Base-by-base conservation (phyloP, 2,329 filamentous ascomycete genomes). In the Exophiala alcalophila region DNA sequence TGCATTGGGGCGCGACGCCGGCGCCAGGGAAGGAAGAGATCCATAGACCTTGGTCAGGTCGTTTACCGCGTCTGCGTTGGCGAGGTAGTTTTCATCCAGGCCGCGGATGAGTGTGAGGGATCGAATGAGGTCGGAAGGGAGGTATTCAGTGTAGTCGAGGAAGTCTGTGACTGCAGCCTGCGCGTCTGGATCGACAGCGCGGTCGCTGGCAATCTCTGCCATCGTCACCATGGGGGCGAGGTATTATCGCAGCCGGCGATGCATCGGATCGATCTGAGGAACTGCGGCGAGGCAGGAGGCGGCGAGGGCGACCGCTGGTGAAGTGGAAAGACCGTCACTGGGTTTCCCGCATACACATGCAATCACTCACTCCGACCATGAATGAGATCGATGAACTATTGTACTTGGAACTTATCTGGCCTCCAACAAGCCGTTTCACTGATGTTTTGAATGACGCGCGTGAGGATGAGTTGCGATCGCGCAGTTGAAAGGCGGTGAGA, bases 81-180 rank as follows among this genome's bases (percentile, higher is more conserved):
- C 60, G 6, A 69, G 50, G 45, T 71, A 71, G 28, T 64, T 64
- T 47, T 70, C 63, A 44, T 71, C 69, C 38, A 72, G 61, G 44
- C 66, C 65, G 50, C 71, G 69, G 56, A 83, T 80, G 44, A 83
- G 68, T 37, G 74, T 78, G 40, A 83, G 65, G 50, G 79, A 81
- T 56, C 80, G 78, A 45, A 75, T 71, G 16, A 83, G 67, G 59
- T 83, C 79, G 7, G 79, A 77, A 23, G 80, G 80, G 44, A 81
- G 80, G 68, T 80, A 81, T 64, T 83, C 80, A 50, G 80, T 83
- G 64, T 83, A 83, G 61, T 82, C 78, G 45, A 82, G 75, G 61
- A 80, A 83, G 61, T 83, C 80, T 52, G 78, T 81, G 31, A 83
- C 76, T 18, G 79, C 81, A 23, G 78, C 76, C 59, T 82, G 78